Percentiles rank a stretch among this genome's conserved stretches.
Evolutionary conservation across 73 alveolate genomes (phyloP).

Genomic region (Tetrahymena malaccensis): DNA sequence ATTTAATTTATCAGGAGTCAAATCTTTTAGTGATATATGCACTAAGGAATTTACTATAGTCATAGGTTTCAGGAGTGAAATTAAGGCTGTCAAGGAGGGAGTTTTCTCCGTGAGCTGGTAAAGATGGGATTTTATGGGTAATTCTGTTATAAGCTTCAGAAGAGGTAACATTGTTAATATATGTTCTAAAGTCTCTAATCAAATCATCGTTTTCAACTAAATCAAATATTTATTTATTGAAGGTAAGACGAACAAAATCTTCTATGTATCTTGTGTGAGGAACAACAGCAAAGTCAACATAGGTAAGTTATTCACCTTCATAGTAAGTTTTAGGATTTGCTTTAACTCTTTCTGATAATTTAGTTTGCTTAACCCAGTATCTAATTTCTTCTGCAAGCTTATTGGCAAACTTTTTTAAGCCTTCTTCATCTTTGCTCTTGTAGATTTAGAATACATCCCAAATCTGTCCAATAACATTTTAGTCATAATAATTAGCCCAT

Average conservation of each 20-base stretch:
- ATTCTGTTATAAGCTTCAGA: not conserved
- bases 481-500: not conserved
- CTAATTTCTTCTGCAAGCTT: not conserved
- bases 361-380: not conserved
- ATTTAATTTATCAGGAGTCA: not conserved
- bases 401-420: not conserved
- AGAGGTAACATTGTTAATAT: not conserved
- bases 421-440: not conserved
- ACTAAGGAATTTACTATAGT: not conserved
- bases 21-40: not conserved
- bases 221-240: not conserved
- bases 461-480: not conserved
- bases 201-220: not conserved
- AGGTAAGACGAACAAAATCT: not conserved
- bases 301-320: not conserved
- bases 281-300: not conserved
- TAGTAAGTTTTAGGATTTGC: not conserved
- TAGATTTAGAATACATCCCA: not conserved
- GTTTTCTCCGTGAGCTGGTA: not conserved
- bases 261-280: not conserved
- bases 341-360: not conserved
- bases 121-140: not conserved
- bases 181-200: not conserved
- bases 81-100: not conserved
- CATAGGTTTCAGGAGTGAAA: not conserved